A percentile compares a stretch with the other conserved stretches of the same genome.
These are phyloP conservation scores for Eutrema yunnanense DNA, from an alignment of 345 rosid species.

Conservation along the genomic window DNA sequence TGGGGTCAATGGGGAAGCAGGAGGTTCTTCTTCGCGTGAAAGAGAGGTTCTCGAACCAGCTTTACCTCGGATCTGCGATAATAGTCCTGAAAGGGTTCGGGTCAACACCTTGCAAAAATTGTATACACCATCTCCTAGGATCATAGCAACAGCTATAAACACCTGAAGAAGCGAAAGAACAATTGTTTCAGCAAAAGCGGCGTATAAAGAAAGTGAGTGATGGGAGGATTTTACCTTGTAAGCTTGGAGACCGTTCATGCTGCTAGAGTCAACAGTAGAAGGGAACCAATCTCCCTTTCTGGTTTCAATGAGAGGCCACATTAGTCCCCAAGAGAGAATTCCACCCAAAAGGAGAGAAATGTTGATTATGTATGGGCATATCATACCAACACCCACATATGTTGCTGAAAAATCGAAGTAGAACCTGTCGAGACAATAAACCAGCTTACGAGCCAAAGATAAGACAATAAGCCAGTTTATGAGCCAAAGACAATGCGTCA, in stretches of 20 bases:
- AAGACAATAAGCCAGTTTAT: background rate
- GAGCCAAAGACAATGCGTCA: background rate
- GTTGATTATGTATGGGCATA: constrained; percentile 84
- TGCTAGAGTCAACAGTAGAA: constrained; percentile 34
- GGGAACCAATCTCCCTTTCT: constrained; percentile 77
- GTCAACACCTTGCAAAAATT: constrained; percentile 54
- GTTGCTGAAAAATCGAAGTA: constrained; percentile 88
- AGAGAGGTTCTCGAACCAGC: constrained; percentile 1
- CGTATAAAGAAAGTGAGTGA: background rate
- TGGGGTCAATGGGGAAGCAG: constrained; percentile 22
- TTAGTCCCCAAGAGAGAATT: constrained; percentile 70
- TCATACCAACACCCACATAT: constrained; percentile 91
- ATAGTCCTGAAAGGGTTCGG: constrained; percentile 40
- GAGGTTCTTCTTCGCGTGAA: constrained; percentile 19
- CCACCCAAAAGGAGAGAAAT: constrained; percentile 76
- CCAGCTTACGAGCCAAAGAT: background rate
- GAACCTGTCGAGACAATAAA: constrained; percentile 40
- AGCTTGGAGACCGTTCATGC: constrained; percentile 79
- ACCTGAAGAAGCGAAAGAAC: constrained; percentile 29
- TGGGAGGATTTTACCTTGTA: constrained; percentile 41
- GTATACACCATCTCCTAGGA: constrained; percentile 85
- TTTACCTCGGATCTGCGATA: background rate
- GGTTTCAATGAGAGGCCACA: constrained; percentile 74
- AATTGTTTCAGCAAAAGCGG: background rate
- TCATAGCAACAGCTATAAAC: constrained; percentile 78